These are phyloP conservation scores for Prunus armeniaca DNA, from an alignment of 306 rosid species.

Conservation along the genomic window DNA sequence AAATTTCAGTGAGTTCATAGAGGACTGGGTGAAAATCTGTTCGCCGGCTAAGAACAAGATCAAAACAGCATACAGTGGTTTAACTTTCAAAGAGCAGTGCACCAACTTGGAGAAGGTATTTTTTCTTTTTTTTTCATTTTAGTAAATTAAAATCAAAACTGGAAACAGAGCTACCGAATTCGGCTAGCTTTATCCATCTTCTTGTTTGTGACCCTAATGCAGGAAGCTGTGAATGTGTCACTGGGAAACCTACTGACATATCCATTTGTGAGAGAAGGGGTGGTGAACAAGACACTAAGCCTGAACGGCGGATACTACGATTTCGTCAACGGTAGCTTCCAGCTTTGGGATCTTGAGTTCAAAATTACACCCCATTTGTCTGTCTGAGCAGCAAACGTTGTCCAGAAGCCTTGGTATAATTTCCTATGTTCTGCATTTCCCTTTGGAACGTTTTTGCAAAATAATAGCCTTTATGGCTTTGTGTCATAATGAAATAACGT, in stretches of 20 bases:
- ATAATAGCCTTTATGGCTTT: not conserved
- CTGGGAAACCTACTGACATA: constrained; percentile 76
- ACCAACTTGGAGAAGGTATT: constrained; percentile 76
- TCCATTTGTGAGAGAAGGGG: constrained; percentile 71
- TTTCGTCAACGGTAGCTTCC: constrained; percentile 68
- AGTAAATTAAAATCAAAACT: not conserved
- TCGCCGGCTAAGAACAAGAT: constrained; percentile 62
- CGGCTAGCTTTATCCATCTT: not conserved
- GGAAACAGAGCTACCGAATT: not conserved
- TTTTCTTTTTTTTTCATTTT: not conserved
- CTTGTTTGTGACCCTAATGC: constrained; percentile 20
- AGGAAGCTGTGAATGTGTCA: constrained; percentile 99
- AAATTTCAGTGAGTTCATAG: constrained; percentile 76
- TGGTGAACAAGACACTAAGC: constrained; percentile 50
- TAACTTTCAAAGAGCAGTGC: constrained; percentile 70
- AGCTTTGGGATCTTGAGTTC: constrained; percentile 82
- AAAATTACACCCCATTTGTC: constrained; percentile 38
- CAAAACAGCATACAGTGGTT: constrained; percentile 27
- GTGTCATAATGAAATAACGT: not conserved
- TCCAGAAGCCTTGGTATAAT: not conserved
- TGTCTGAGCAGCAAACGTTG: constrained; percentile 15
- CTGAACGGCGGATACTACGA: constrained; percentile 84
- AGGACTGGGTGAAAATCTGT: constrained; percentile 88
- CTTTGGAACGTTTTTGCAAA: not conserved
- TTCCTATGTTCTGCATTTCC: not conserved